Percentiles rank a stretch among this genome's conserved stretches.
phyloP scores from a whole-genome alignment of 1,284 basidiomycete species.

The Microbotryum intermedium region DNA sequence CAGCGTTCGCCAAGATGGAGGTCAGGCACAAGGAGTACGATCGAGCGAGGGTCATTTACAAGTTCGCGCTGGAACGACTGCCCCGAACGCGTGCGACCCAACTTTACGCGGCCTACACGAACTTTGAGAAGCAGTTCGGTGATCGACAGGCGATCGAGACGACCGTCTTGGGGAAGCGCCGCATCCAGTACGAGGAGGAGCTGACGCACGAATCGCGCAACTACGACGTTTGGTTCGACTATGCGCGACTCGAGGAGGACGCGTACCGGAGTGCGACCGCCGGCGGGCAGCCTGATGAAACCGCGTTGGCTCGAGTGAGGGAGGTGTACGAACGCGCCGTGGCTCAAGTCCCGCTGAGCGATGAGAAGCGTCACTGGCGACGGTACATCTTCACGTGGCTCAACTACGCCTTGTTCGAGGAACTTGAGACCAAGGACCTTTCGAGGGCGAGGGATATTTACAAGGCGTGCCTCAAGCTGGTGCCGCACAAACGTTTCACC shows the following conservation, averaged over 20 bases:
- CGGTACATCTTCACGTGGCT: constrained; percentile 71
- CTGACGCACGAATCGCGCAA: constrained; percentile 76
- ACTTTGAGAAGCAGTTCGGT: constrained; percentile 97
- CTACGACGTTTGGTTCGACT: constrained; percentile 99
- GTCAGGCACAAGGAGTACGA: constrained; percentile 91
- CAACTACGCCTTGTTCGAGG: constrained; percentile 94
- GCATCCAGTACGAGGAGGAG: constrained; percentile 97
- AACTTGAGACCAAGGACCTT: constrained; percentile 87
- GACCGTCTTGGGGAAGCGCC: constrained; percentile 88
- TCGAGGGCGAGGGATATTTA: constrained; percentile 81
- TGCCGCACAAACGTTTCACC: constrained; percentile 93
- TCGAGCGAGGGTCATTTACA: constrained; percentile 92
- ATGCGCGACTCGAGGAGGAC: constrained; percentile 84
- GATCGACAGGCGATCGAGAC: constrained; percentile 77
- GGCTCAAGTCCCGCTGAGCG: constrained; percentile 84
- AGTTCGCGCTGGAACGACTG: constrained; percentile 86
- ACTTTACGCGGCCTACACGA: constrained; percentile 83
- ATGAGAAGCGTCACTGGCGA: constrained; percentile 84
- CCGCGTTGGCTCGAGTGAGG: constrained; percentile 55
- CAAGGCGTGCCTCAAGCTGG: constrained; percentile 75
- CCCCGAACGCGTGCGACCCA: constrained; percentile 80
- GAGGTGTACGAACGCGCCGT: constrained; percentile 96
- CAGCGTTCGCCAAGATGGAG: constrained; percentile 97
- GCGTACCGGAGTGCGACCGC: constrained; percentile 47
- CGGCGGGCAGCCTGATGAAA: constrained; percentile 47